Base-by-base conservation (phyloP, 306 rosid genomes). In the Gillenia trifoliata region DNA sequence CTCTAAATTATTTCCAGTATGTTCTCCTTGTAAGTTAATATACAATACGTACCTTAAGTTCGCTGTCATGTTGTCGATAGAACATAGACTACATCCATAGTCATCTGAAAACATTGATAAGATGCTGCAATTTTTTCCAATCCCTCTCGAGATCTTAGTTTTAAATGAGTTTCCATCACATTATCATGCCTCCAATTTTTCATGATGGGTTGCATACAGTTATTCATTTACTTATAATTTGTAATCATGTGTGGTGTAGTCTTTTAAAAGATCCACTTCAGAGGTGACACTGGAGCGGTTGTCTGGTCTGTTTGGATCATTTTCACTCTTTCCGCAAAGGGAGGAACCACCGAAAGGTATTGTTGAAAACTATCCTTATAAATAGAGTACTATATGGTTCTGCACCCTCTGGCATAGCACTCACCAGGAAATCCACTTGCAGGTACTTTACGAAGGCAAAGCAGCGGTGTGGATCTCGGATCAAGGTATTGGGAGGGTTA, bases 241-340 rank as follows among this genome's bases (percentile, higher is more conserved):
- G 71, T 74, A 16, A 68, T 72, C 26, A 40, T 75, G 71, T 64
- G 19, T 79, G 73, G 3, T 82, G 68, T 40, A 94, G 98, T 55
- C 75, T 79, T 86, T 92, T 81, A 92, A 74, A 85, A 92, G 97
- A 80, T 95, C 99, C 6, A 73, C 88, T 79, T 95, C 99, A 17
- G 99, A 89, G 77, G 73, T 86, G 56, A 86, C 95, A 52, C 78
- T 95, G 76, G 96, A 95, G 85, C 86, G 90, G 67, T 66, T 92
- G 74, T 88, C 96, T 25, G 84, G 84, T 70, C 82, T 94, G 52
- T 83, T 95, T 76, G 99, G 98, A 64, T 92, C 99, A 67, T 92
- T 92, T 81, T 87, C 97, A 65, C 80, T 88, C 70, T 89, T 92
- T 76, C 81, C 82, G 56, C 93, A 67, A 43, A 86, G 82, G 85